A percentile compares a stretch with the other conserved stretches of the same genome.
Evolutionary conservation across 2,329 filamentous ascomycete genomes (phyloP).

Genomic region (Verticillium zaregamsianum): DNA sequence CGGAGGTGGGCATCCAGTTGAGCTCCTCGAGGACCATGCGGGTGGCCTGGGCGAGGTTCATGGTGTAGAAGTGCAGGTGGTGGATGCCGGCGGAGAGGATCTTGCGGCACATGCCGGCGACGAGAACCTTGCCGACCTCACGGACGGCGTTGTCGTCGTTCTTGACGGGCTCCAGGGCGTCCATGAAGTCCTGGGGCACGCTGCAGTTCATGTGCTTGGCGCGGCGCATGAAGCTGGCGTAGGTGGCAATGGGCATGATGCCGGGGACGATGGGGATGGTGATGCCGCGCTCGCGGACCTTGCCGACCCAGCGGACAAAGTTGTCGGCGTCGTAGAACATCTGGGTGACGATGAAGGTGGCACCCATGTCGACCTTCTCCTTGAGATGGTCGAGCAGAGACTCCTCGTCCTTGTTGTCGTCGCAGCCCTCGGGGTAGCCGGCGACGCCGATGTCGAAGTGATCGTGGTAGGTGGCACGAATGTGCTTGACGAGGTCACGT

Average conservation of each 20-base stretch:
- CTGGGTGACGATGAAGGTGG: conserved; percentile 92
- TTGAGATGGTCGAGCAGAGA: conserved; percentile 81
- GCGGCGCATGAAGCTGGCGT: conserved; percentile 85
- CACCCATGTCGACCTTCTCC: conserved; percentile 93
- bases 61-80: conserved; percentile 97
- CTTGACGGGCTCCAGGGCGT: conserved; percentile 85
- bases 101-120: conserved; percentile 86
- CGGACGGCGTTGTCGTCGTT: conserved; percentile 93
- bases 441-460: conserved; percentile 97
- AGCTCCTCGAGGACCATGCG: conserved; percentile 92
- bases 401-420: conserved; percentile 87
- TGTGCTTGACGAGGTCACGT: conserved; percentile 82
- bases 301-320: conserved; percentile 86
- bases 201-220: conserved; percentile 88
- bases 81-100: conserved; percentile 77
- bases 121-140: conserved; percentile 80
- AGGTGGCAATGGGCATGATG: conserved; percentile 88
- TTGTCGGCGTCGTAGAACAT: conserved; percentile 99
- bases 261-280: conserved; percentile 78
- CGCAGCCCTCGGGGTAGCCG: conserved; percentile 91
- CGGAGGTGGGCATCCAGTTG: conserved; percentile 70
- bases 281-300: conserved; percentile 81
- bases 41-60: conserved; percentile 95
- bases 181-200: conserved; percentile 76
- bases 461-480: conserved; percentile 63